Evolutionary conservation across 2,329 filamentous ascomycete genomes (phyloP).

Genomic region (Fusarium austroafricanum): DNA sequence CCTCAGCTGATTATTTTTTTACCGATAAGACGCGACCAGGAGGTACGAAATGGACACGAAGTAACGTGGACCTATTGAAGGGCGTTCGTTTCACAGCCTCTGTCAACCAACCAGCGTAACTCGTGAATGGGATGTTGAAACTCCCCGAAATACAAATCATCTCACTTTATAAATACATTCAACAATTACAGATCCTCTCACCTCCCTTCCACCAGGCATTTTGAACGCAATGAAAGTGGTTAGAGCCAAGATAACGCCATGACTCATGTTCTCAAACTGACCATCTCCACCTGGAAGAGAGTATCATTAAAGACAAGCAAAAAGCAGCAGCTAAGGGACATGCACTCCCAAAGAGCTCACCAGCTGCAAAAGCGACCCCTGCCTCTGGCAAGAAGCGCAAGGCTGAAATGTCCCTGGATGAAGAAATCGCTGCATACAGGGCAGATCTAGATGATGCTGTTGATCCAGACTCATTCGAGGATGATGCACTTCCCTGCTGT

Average conservation of each 20-base stretch:
- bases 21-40: not conserved
- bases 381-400: slow-evolving; percentile 7
- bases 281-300: not conserved
- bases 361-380: not conserved
- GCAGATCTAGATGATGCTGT: not conserved
- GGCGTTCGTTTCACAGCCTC: not conserved
- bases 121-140: not conserved
- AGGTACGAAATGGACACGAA: not conserved
- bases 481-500: not conserved
- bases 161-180: not conserved
- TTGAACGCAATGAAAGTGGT: not conserved
- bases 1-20: too few species aligned
- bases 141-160: not conserved
- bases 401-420: not conserved
- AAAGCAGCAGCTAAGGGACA: not conserved
- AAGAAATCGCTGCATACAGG: slow-evolving; percentile 13
- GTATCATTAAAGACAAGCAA: not conserved
- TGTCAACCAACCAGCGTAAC: not conserved
- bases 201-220: not conserved
- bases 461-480: not conserved
- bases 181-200: not conserved
- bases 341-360: fast-evolving
- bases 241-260: too few species aligned
- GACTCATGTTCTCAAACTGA: not conserved
- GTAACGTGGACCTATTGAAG: not conserved